Conservation (phyloP, 106 monocot genomes). For the Iris macrosiphon region DNA sequence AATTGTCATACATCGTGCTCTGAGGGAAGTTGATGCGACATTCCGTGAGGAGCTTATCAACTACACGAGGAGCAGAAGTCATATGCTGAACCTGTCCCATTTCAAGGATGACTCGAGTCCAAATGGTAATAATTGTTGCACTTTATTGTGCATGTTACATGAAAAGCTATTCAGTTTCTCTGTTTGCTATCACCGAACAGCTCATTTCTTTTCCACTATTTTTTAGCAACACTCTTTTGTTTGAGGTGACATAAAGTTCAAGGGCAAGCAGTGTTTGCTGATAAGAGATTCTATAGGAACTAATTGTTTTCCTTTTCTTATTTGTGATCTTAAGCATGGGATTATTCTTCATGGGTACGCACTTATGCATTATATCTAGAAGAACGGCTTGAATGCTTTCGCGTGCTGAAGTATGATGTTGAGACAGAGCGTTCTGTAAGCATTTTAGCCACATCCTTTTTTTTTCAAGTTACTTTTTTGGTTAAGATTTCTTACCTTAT, state of each 20-base stretch:
- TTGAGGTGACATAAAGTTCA: not conserved
- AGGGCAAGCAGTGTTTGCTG: not conserved
- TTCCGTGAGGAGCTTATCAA: constrained; percentile 70
- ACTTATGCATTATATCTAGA: constrained; percentile 71
- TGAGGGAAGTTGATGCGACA: constrained; percentile 69
- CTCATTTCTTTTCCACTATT: not conserved
- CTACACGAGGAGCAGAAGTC: constrained; percentile 34
- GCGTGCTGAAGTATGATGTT: constrained; percentile 60
- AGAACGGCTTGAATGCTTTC: constrained; percentile 65
- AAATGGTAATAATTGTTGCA: constrained; percentile 29
- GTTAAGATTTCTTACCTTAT: not conserved
- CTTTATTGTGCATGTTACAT: not conserved
- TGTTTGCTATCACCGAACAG: not conserved
- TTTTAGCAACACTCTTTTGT: not conserved
- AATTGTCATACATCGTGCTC: constrained; percentile 70
- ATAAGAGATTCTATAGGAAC: not conserved
- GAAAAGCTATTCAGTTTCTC: not conserved
- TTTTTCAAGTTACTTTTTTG: not conserved
- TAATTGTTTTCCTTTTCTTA: constrained; percentile 6
- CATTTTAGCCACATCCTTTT: constrained; percentile 3
- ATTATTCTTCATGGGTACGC: constrained; percentile 75
- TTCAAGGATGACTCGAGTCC: constrained; percentile 83
- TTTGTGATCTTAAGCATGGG: constrained; percentile 50
- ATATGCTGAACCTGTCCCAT: constrained; percentile 69
- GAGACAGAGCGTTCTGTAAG: constrained; percentile 56